phyloP scores from a whole-genome alignment of 2,329 filamentous ascomycete genomes.

The Colletotrichum lini region DNA sequence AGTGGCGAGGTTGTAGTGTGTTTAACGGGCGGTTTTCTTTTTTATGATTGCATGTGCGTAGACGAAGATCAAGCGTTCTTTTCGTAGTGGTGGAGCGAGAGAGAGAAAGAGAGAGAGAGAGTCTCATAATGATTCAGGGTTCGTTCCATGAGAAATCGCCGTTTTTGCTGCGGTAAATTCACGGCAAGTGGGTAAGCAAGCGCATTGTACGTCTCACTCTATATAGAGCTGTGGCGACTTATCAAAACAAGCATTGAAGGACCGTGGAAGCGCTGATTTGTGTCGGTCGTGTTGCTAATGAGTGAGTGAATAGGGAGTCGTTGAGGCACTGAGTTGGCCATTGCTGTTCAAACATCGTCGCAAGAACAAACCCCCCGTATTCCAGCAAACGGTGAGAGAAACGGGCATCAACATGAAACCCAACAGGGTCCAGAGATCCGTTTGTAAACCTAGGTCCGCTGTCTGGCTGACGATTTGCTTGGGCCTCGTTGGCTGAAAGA shows the following conservation, averaged over 20 bases:
- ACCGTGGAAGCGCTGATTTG: background rate
- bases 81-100: background rate
- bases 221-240: background rate
- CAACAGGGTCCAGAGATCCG: no score
- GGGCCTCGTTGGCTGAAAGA: background rate
- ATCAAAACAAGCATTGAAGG: background rate
- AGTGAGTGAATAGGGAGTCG: no score
- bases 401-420: no score
- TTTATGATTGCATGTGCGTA: background rate
- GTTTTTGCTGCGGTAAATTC: constrained; percentile 7
- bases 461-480: background rate
- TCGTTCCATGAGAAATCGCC: background rate
- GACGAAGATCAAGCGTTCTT: background rate
- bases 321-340: background rate
- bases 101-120: background rate
- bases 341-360: no score
- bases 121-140: background rate
- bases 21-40: background rate
- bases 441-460: no score
- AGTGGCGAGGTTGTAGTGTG: constrained; percentile 48
- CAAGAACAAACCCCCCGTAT: no score
- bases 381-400: background rate
- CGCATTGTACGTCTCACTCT: background rate
- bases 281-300: background rate
- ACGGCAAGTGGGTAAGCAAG: background rate